Evolutionary conservation across 768 basidiomycete species (phyloP), one percentile per base, ranked within the genome.

Genomic region (Pleurotus sapidus): DNA sequence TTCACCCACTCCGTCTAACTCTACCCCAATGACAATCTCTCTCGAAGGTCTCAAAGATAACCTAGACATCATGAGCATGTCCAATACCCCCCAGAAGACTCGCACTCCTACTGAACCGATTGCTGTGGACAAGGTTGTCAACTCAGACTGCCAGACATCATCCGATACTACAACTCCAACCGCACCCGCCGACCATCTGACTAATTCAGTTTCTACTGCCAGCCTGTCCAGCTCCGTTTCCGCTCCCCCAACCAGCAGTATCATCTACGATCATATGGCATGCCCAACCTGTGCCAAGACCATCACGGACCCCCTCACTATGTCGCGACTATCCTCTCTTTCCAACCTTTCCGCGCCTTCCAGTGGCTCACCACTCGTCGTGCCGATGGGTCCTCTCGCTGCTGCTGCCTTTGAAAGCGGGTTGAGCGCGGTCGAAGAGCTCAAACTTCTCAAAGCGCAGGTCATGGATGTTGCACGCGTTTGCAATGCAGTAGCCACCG

Each of bases 391-490:
- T 55, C 83, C 84, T 27, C 77, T 86, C 55, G 81, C 81, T 23
- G 75, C 80, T 3, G 84, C 85, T 1, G 84, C 85, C 0, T 82
- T 83, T 61, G 84, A 85, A 67, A 78, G 78, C 59, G 85, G 84
- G 49, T 81, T 86, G 80, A 84, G 82, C 60, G 84, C 84, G n/a
- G 82, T 86, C 11, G 85, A 91, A 68, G 91, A 94, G 72, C 79
- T 93, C 34, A 82, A 81, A 62, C 70, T 92, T 37, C 80, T 94
- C 58, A 91, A 91, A 69, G 88, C 89, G 18, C 92, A 93, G 72
- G 90, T 93, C 0, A 88, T 91, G 73, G 77, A 91, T 63, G 88
- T 91, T 46, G 88, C 88, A 17, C 76, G 89, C 27, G 89, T 91
- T 34, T 91, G 89, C 69, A 88, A 88, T 66, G 89, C 89, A 15